Base-by-base conservation (phyloP, 345 rosid species). In the Hibiscus syriacus region DNA sequence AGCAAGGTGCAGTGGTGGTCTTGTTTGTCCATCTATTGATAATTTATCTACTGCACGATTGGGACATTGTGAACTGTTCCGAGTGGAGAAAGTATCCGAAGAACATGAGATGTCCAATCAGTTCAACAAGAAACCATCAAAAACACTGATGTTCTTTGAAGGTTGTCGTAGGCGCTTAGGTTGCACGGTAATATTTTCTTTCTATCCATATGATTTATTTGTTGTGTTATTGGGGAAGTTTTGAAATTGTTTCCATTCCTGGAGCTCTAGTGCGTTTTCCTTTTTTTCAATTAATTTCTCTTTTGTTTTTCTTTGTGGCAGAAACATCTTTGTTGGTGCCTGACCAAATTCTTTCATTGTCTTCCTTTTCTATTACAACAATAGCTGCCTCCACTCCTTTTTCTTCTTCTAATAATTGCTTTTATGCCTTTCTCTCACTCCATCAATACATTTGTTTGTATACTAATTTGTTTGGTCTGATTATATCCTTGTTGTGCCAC, bases 1-100 rank as follows among this genome's bases (percentile, higher is more conserved):
- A 80, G 91, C 98, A 12, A 90, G 82, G 72, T 92, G 96, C 78
- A 95, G 94, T 7, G 94, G 98, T 73, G 98, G 97, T 63, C 69
- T 60, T 67, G 73, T 95, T 58, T 80, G 86, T 75, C 85, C 98
- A 29, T 88, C 99, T 0, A 70, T 85, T 57, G 93, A 88, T 75
- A 77, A 65, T 67, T 80, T 89, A 70, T 80, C 91, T 25, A 52
- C 85, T 32, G 76, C 87, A 66, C 78, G 81, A 66, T 68, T 92
- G 74, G 99, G 99, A 11, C 86, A 80, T 68, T 95, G 98, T 69
- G 98, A 95, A 80, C 76, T 87, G 50, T 95, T 95, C 73, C 80
- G 83, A 45, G 71, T 92, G 46, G 92, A 87, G 78, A 87, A 70
- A 76, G 85, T 92, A 70, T 45, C 79, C 58, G 98, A 95, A 80